A percentile compares a stretch with the other conserved stretches of the same genome.
Evolutionary conservation across 2,329 filamentous ascomycete genomes (phyloP).

Genomic region (Exserohilum rostratum): DNA sequence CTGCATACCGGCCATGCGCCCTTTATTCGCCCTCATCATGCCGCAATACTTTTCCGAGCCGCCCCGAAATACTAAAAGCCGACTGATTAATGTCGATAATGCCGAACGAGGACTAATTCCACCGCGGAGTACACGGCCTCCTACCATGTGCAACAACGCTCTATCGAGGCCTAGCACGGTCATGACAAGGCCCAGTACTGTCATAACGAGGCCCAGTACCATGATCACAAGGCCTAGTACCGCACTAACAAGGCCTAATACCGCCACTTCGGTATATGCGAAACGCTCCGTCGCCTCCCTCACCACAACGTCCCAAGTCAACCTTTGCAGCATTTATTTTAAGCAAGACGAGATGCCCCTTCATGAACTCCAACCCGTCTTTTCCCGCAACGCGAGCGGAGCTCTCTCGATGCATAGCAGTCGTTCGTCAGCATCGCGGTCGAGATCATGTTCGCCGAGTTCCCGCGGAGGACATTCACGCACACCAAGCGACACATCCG

Average conservation of each 20-base stretch:
- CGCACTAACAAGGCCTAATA: neutral
- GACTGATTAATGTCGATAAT: conserved; percentile 29
- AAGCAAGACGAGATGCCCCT: conserved; percentile 2
- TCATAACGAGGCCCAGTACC: neutral
- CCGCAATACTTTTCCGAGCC: conserved; percentile 44
- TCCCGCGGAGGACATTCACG: conserved; percentile 19
- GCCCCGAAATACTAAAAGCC: conserved; percentile 20
- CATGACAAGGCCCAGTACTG: neutral
- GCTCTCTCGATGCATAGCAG: conserved; percentile 4
- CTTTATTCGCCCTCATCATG: conserved; percentile 45
- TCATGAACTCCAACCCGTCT: conserved; percentile 8
- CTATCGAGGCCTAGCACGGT: neutral
- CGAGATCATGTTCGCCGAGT: conserved; percentile 2
- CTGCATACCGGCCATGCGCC: conserved; percentile 45
- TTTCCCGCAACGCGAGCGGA: conserved; percentile 20
- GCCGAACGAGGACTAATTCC: conserved; percentile 17
- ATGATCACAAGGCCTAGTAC: neutral
- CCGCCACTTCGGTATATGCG: neutral
- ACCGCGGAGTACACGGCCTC: conserved; percentile 18
- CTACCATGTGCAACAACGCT: neutral
- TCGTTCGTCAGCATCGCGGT: neutral
- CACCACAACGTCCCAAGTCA: neutral
- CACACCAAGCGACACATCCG: conserved; percentile 15
- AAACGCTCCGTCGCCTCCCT: neutral
- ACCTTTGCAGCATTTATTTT: neutral